Evolutionary conservation across 202 grass and related monocot genomes (phyloP), one percentile per base, ranked within the genome.

Genomic region (Schoenoplectus tabernaemontani): DNA sequence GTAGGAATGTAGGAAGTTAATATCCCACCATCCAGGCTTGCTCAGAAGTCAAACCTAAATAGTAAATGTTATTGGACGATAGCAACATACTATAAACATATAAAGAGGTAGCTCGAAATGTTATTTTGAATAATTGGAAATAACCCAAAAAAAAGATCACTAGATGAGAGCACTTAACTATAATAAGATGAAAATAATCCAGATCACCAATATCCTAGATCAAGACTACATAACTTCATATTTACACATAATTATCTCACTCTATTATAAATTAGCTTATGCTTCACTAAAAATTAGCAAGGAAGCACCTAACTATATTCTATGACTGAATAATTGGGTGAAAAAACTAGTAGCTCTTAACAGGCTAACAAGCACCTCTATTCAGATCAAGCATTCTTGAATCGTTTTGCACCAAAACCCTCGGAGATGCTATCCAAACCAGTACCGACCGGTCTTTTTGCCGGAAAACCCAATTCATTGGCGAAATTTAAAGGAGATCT

Each of bases 271-370:
- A 66, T 80, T 30, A 53, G 59, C 15, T 50, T 32, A 80, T 65
- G 58, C 78, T 66, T 64, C 78, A 51, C 41, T 34, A 53, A 62
- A 79, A 80, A 80, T 80, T 80, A 80, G 36, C 78, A 80, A 65
- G 78, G 78, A 64, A 80, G 78, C 59, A 41, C 41, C 34, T 78
- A 60, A 79, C 36, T 63, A 38, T 46, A 61, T 79, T 79, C 76
- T 79, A 79, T 63, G 37, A 79, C 57, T 46, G 15, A 34, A 65
- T 80, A 50, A 34, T 4, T 19, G 44, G 13, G 16, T 13, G 51
- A 65, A 64, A 64, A 20, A 39, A 1, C 19, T 37, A 56, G 13
- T 5, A 59, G 24, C 58, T 47, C 15, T 47, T 33, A 65, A 36
- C 20, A 78, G 23, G 39, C 76, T 75, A 54, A 53, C 24, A 54